Evolutionary conservation across 331 rosid species (phyloP).

Genomic region (Saraca asoca): DNA sequence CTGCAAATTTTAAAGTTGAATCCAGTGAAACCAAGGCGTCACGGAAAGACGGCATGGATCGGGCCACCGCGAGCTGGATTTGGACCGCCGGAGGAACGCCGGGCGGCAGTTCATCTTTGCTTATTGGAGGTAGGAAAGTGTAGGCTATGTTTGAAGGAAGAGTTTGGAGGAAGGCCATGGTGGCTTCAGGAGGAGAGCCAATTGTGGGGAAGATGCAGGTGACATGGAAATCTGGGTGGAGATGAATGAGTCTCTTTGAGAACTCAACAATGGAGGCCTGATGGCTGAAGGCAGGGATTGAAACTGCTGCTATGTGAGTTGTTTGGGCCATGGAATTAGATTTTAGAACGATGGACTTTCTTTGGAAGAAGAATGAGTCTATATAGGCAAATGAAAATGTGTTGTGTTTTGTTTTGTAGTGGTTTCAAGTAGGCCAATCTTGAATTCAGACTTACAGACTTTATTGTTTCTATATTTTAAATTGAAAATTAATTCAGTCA

Average conservation of each 20-base stretch:
- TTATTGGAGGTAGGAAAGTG: conserved; percentile 40
- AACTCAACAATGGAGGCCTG: conserved; percentile 27
- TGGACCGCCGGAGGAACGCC: neutral
- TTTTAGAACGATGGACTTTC: too few relatives aligned
- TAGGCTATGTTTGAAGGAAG: conserved; percentile 36
- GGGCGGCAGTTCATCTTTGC: conserved; percentile 17
- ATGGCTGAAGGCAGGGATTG: conserved; percentile 31
- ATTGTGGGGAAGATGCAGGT: conserved; percentile 40
- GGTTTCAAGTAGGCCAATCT: neutral
- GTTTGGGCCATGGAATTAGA: conserved; percentile 10
- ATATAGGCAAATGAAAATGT: neutral
- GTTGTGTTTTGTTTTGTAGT: too few relatives aligned
- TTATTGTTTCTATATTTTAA: too few relatives aligned
- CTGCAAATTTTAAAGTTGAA: neutral
- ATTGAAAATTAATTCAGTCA: too few relatives aligned
- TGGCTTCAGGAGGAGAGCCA: conserved; percentile 30
- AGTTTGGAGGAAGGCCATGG: conserved; percentile 25
- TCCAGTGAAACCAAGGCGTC: neutral
- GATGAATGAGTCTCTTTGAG: conserved; percentile 31
- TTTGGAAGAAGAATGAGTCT: neutral
- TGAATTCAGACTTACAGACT: neutral
- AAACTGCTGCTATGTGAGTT: conserved; percentile 23
- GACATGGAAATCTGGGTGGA: conserved; percentile 26
- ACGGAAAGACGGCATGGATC: conserved; percentile 6
- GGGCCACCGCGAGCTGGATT: neutral